A percentile compares a stretch with the other conserved stretches of the same genome.
Evolutionary conservation across 148 eudicot species (phyloP).

Genomic region (Polygonum aviculare): DNA sequence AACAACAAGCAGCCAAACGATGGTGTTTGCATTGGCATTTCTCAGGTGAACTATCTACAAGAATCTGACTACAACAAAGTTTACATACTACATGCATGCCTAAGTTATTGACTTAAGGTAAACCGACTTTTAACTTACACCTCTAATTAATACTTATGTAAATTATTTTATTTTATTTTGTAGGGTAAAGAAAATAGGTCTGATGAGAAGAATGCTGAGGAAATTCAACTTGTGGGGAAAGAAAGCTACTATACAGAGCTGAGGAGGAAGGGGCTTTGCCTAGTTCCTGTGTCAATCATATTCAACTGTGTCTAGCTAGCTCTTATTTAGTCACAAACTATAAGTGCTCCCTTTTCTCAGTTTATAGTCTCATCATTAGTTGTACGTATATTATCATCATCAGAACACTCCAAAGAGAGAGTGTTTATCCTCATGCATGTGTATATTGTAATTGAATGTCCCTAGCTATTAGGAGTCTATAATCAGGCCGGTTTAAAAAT

Average conservation of each 20-base stretch:
- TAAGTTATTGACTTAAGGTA: not conserved
- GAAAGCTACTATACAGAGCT: not conserved
- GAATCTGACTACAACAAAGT: not conserved
- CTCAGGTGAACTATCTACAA: not conserved
- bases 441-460: not conserved
- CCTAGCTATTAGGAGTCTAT: not conserved
- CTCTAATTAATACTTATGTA: not conserved
- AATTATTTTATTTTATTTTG: not conserved
- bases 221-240: not conserved
- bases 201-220: not conserved
- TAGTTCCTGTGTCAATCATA: not conserved
- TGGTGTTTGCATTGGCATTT: not conserved
- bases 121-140: not conserved
- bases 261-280: conserved; percentile 8
- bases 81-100: not conserved
- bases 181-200: not conserved
- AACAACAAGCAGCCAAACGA: not conserved
- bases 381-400: not conserved
- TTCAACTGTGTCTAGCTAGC: not conserved
- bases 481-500: too few species aligned
- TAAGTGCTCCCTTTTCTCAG: too few species aligned
- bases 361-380: too few species aligned
- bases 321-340: not conserved
- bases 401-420: not conserved
- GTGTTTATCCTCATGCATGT: not conserved